Percentiles rank a stretch among this genome's conserved stretches.
These are phyloP conservation scores for Trypanosomatidae sp. DNA, from an alignment of 208 protist genomes.

Conservation along the genomic window DNA sequence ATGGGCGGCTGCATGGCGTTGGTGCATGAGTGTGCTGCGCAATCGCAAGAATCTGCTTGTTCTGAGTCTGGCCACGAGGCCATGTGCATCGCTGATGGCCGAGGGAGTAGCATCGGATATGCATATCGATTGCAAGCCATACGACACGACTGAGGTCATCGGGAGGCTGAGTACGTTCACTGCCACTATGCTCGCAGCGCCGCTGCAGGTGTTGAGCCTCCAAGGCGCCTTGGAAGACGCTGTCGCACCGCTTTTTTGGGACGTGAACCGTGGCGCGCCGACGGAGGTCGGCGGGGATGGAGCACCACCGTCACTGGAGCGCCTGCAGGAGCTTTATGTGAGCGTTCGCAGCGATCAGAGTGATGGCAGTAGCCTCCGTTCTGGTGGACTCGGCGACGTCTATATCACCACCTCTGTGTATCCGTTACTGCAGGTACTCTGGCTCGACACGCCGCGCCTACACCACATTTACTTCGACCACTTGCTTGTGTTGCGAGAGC, in stretches of 20 bases:
- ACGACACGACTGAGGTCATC: background rate
- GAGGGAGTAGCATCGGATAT: background rate
- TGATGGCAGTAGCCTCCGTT: constrained; percentile 5
- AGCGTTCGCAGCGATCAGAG: constrained; percentile 11
- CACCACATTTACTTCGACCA: constrained; percentile 19
- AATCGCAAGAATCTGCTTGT: constrained; percentile 26
- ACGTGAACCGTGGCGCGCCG: background rate
- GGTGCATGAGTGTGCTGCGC: constrained; percentile 36
- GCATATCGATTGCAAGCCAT: background rate
- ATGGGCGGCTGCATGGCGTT: constrained; percentile 39
- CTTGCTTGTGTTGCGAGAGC: constrained; percentile 35
- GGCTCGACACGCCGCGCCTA: constrained; percentile 48
- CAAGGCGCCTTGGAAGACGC: constrained; percentile 18
- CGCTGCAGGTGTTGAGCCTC: constrained; percentile 27
- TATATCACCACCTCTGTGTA: constrained; percentile 20
- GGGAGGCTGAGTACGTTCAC: background rate
- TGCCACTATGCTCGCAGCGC: background rate
- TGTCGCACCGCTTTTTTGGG: constrained; percentile 6
- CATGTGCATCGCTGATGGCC: background rate
- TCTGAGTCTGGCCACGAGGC: constrained; percentile 19
- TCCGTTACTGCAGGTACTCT: constrained; percentile 46
- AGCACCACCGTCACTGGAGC: background rate
- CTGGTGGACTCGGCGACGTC: constrained; percentile 11
- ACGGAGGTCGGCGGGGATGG: background rate
- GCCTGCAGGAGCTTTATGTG: constrained; percentile 35